These are phyloP conservation scores for Coemansia sp. DNA, from an alignment of 371 early-diverging fungal species.

Conservation along the genomic window DNA sequence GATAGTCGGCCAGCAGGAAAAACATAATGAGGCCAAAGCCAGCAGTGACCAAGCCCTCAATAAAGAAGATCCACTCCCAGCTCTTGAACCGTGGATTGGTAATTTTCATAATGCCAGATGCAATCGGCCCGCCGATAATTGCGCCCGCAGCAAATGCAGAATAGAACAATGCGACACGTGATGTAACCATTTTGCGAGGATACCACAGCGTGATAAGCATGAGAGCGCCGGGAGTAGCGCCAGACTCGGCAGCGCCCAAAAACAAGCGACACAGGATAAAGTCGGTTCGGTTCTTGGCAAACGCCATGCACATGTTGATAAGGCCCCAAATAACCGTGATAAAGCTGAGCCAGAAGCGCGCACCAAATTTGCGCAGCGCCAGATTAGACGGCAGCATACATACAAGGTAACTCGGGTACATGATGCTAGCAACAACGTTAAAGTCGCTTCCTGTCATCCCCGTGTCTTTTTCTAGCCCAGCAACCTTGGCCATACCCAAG, in stretches of 20 bases:
- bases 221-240: slow-evolving; percentile 58
- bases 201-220: slow-evolving; percentile 52
- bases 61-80: slow-evolving; percentile 72
- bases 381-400: slow-evolving; percentile 60
- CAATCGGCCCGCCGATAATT: slow-evolving; percentile 61
- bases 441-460: slow-evolving; percentile 30
- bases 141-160: slow-evolving; percentile 49
- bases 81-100: slow-evolving; percentile 46
- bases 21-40: slow-evolving; percentile 60
- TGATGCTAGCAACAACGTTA: slow-evolving; percentile 31
- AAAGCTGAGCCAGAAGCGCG: slow-evolving; percentile 57
- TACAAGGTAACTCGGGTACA: slow-evolving; percentile 32
- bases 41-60: slow-evolving; percentile 71
- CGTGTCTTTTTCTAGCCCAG: slow-evolving; percentile 17
- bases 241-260: slow-evolving; percentile 63
- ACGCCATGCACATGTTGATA: slow-evolving; percentile 60
- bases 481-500: slow-evolving; percentile 40
- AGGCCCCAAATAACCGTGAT: slow-evolving; percentile 60
- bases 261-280: slow-evolving; percentile 57
- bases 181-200: slow-evolving; percentile 45
- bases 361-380: slow-evolving; percentile 56
- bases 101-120: slow-evolving; percentile 60
- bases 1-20: slow-evolving; percentile 69
- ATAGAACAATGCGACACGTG: slow-evolving; percentile 52
- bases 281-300: slow-evolving; percentile 53